A percentile compares a stretch with the other conserved stretches of the same genome.
These are phyloP conservation scores for Pulveroboletus sp. DNA, from an alignment of 768 basidiomycete species.

Conservation along the genomic window DNA sequence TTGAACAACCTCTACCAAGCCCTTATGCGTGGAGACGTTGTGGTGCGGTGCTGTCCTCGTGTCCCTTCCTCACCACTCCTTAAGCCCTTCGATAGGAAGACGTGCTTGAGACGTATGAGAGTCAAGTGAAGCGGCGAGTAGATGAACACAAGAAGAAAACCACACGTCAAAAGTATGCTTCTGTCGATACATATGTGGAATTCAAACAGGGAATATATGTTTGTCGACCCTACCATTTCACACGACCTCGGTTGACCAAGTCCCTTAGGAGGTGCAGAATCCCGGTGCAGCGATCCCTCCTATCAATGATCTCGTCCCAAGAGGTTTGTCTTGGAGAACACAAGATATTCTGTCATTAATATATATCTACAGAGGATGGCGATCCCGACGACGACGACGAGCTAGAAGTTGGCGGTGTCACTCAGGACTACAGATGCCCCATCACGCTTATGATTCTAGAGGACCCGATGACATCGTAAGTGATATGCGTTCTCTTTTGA, in stretches of 20 bases:
- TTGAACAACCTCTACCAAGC: slow-evolving; percentile 54
- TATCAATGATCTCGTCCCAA: slow-evolving; percentile 63
- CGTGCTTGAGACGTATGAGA: slow-evolving; percentile 47
- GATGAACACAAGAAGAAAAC: slow-evolving; percentile 56
- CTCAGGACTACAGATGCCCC: slow-evolving; percentile 82
- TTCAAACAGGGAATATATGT: slow-evolving; percentile 72
- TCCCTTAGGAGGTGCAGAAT: slow-evolving; percentile 57
- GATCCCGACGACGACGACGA: slow-evolving; percentile 86
- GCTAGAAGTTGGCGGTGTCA: slow-evolving; percentile 80
- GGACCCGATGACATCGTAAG: slow-evolving; percentile 82
- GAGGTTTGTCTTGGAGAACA: slow-evolving; percentile 42
- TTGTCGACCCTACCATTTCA: slow-evolving; percentile 21
- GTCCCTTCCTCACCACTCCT: not conserved
- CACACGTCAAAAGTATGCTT: slow-evolving; percentile 73
- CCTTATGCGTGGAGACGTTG: slow-evolving; percentile 49
- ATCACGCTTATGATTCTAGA: slow-evolving; percentile 61
- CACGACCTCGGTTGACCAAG: slow-evolving; percentile 4
- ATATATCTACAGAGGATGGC: slow-evolving; percentile 53
- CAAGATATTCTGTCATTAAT: not conserved
- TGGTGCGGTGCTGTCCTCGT: slow-evolving; percentile 41
- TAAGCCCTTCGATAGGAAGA: slow-evolving; percentile 39
- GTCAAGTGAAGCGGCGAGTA: slow-evolving; percentile 37
- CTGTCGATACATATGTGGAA: slow-evolving; percentile 49
- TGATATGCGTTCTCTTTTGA: not conserved
- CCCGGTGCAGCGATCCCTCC: slow-evolving; percentile 71